These are phyloP conservation scores for Penicillium sp. DNA, from an alignment of 2,329 filamentous ascomycete genomes.

Conservation along the genomic window DNA sequence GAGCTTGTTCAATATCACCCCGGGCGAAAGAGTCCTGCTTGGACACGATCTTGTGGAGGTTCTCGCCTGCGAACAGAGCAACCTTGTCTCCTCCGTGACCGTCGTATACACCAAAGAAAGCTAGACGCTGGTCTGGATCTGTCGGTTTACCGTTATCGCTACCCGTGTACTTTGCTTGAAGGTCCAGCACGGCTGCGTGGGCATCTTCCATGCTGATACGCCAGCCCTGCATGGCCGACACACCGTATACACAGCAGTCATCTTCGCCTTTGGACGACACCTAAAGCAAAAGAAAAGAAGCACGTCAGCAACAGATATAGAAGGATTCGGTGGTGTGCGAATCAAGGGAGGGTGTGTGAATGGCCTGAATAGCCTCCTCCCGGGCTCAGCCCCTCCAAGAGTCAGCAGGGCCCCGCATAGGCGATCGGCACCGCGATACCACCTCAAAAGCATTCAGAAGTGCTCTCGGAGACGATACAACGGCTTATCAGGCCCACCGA, in stretches of 20 bases:
- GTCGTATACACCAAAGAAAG: constrained; percentile 97
- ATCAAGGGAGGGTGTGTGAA: background rate
- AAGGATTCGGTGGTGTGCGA: background rate
- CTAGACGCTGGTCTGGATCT: constrained; percentile 69
- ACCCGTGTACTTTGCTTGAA: constrained; percentile 60
- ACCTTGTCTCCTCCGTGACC: constrained; percentile 97
- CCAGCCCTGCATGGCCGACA: constrained; percentile 99
- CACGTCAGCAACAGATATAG: background rate
- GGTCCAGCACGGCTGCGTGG: constrained; percentile 84
- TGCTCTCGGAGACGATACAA: background rate
- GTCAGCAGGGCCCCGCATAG: constrained; percentile 20
- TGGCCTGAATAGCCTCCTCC: constrained; percentile 5
- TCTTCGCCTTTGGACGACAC: constrained; percentile 86
- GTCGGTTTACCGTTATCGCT: constrained; percentile 57
- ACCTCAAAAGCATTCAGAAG: background rate
- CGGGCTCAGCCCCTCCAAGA: constrained; percentile 12
- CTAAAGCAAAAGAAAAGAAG: constrained; percentile 47
- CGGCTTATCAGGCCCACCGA: background rate
- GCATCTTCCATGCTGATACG: constrained; percentile 99
- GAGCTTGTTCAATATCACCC: constrained; percentile 87
- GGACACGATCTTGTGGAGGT: constrained; percentile 89
- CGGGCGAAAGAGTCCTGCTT: constrained; percentile 93
- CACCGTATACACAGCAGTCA: constrained; percentile 87
- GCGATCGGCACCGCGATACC: constrained; percentile 21
- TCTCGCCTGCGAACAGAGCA: constrained; percentile 84